These are phyloP conservation scores for Lentinula sp. DNA, from an alignment of 768 basidiomycete species.

Conservation along the genomic window DNA sequence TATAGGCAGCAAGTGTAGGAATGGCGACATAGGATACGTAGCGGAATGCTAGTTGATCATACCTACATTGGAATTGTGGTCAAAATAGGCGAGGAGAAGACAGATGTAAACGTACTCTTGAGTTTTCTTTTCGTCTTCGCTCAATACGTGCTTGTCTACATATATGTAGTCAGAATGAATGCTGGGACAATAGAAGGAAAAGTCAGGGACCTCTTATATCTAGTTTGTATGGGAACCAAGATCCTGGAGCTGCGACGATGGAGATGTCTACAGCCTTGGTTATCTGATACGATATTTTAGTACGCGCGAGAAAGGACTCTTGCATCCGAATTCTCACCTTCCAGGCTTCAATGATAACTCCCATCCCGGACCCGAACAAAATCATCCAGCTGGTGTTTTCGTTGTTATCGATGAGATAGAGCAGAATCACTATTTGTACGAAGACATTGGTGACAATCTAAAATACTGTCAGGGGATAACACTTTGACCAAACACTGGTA, in stretches of 20 bases:
- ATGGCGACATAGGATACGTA: slow-evolving; percentile 89
- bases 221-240: slow-evolving; percentile 70
- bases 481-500: neutral
- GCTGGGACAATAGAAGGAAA: slow-evolving; percentile 9
- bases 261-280: slow-evolving; percentile 88
- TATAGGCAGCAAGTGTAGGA: slow-evolving; percentile 72
- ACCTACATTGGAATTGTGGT: slow-evolving; percentile 35
- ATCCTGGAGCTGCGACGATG: slow-evolving; percentile 56
- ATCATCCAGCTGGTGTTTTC: slow-evolving; percentile 99
- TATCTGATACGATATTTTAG: slow-evolving; percentile 39
- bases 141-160: slow-evolving; percentile 91
- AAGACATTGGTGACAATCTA: slow-evolving; percentile 88
- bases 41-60: slow-evolving; percentile 89
- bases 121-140: slow-evolving; percentile 95
- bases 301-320: slow-evolving; percentile 13
- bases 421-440: slow-evolving; percentile 82
- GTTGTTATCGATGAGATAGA: slow-evolving; percentile 94
- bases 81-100: neutral
- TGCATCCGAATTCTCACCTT: slow-evolving; percentile 47
- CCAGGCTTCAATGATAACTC: slow-evolving; percentile 88
- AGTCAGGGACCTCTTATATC: slow-evolving; percentile 65
- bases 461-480: neutral
- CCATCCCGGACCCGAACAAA: slow-evolving; percentile 78
- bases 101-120: slow-evolving; percentile 64
- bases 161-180: neutral